These are phyloP conservation scores for Kingdonia uniflora DNA, from an alignment of 164 flowering plant species.

Conservation along the genomic window DNA sequence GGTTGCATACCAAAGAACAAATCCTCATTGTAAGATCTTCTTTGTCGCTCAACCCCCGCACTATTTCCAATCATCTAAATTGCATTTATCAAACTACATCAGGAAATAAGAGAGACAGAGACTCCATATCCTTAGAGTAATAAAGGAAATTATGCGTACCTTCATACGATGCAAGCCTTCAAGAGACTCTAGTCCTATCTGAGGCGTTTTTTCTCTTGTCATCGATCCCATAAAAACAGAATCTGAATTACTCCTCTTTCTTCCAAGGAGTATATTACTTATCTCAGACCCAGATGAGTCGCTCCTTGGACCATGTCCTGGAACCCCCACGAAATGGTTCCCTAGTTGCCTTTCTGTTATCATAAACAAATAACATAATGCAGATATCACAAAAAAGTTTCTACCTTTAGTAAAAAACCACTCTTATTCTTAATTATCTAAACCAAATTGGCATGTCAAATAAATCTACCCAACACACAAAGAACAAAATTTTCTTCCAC, in stretches of 20 bases:
- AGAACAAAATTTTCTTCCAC: no score
- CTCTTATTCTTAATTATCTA: no score
- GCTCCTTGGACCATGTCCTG: conserved; percentile 50
- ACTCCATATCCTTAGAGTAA: neutral
- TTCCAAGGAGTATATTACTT: conserved; percentile 40
- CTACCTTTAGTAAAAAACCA: no score
- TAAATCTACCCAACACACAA: no score
- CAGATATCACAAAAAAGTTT: no score
- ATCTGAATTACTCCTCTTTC: conserved; percentile 65
- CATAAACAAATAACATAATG: no score
- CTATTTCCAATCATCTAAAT: conserved; percentile 52
- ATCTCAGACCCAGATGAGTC: conserved; percentile 49
- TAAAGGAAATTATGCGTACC: conserved; percentile 25
- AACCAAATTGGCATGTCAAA: no score
- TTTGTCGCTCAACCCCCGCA: conserved; percentile 39
- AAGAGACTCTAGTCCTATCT: conserved; percentile 34
- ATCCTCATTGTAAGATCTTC: conserved; percentile 51
- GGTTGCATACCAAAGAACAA: conserved; percentile 32
- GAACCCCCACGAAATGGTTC: conserved; percentile 60
- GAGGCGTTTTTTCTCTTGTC: conserved; percentile 40
- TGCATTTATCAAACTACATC: conserved; percentile 6
- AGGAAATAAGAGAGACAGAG: neutral
- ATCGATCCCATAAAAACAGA: conserved; percentile 41
- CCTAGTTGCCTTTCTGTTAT: conserved; percentile 50
- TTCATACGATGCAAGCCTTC: conserved; percentile 59